A percentile compares a stretch with the other conserved stretches of the same genome.
phyloP scores from a whole-genome alignment of 768 basidiomycete genomes.

The Amanita exitialis region DNA sequence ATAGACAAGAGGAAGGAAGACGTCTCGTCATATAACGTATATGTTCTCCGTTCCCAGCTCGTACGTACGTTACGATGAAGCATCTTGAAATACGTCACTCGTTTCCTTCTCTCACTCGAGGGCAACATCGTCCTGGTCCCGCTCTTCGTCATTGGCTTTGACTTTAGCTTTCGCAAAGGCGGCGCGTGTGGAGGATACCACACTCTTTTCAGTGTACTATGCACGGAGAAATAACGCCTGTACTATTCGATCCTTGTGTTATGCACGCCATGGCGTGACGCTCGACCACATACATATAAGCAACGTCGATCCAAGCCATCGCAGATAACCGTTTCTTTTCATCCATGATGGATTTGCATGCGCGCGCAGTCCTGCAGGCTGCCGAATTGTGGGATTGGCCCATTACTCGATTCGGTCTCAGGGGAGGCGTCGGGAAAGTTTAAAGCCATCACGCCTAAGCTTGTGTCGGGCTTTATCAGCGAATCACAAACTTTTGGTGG shows the following conservation, averaged over 20 bases:
- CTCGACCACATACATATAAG: no score
- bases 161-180: background rate
- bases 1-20: background rate
- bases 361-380: slow-evolving; percentile 10
- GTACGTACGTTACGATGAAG: slow-evolving; percentile 2
- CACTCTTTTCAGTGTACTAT: no score
- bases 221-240: no score
- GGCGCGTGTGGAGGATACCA: no score
- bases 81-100: background rate
- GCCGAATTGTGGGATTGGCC: slow-evolving; percentile 15
- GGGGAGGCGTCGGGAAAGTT: slow-evolving; percentile 6
- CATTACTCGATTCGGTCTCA: slow-evolving; percentile 1
- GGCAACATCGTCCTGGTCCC: background rate
- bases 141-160: background rate
- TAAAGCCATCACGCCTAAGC: slow-evolving; percentile 7
- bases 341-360: slow-evolving; percentile 12
- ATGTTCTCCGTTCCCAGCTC: slow-evolving; percentile 3
- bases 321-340: no score
- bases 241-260: no score
- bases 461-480: slow-evolving; percentile 12
- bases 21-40: background rate
- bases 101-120: slow-evolving; percentile 4
- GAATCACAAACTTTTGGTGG: slow-evolving; percentile 14
- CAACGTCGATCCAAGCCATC: no score
- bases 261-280: no score